Evolutionary conservation across 495 filamentous ascomycete species (phyloP).

Genomic region (Apiosordaria backusii): DNA sequence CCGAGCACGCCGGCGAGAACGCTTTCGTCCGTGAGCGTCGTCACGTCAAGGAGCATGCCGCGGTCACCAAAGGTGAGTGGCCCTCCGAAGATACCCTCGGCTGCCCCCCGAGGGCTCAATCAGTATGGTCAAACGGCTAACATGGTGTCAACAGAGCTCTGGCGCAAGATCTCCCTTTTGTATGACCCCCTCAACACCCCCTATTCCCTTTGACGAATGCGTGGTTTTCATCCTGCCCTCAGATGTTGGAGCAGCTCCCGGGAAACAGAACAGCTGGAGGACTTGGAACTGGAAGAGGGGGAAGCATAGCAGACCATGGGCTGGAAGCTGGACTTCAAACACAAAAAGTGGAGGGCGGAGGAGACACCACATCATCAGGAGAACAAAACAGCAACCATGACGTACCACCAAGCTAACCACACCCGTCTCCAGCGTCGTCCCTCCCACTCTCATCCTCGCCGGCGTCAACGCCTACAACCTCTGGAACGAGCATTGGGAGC

Average conservation of each 20-base stretch:
- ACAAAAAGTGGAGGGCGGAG: background rate
- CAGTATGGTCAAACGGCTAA: constrained; percentile 16
- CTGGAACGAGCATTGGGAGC: constrained; percentile 95
- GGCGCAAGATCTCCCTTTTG: constrained; percentile 93
- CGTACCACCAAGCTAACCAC: constrained; percentile 12
- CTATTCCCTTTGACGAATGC: constrained; percentile 10
- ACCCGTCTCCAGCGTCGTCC: constrained; percentile 51
- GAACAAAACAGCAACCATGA: constrained; percentile 11
- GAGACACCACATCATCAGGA: background rate
- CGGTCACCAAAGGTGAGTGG: constrained; percentile 67
- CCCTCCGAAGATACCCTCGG: background rate
- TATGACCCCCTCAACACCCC: constrained; percentile 43
- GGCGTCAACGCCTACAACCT: constrained; percentile 78
- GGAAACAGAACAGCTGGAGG: constrained; percentile 1
- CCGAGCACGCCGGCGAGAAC: constrained; percentile 64
- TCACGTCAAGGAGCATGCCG: constrained; percentile 82
- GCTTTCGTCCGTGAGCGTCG: constrained; percentile 81
- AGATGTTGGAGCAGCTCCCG: background rate
- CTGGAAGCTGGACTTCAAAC: background rate
- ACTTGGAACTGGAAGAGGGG: background rate
- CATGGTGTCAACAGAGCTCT: constrained; percentile 62
- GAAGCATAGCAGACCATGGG: background rate
- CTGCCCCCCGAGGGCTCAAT: background rate
- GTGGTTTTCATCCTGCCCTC: constrained; percentile 30
- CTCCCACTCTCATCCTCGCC: constrained; percentile 67